Base-by-base conservation (phyloP, 2,329 filamentous ascomycete genomes). In the Keithomyces neogunnii region DNA sequence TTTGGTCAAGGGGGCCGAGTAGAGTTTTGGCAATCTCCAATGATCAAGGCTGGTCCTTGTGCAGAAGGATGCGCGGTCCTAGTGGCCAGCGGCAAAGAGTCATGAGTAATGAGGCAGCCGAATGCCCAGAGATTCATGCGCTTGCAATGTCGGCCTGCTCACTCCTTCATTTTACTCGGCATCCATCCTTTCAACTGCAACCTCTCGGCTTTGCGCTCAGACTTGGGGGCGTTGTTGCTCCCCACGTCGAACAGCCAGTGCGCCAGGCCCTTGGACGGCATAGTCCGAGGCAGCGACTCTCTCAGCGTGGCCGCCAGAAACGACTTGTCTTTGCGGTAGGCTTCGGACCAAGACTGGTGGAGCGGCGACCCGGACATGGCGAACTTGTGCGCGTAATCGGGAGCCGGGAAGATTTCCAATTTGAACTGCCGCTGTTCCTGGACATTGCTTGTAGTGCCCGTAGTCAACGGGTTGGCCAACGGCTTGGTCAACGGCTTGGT, bases 271-370 rank as follows among this genome's bases (percentile, higher is more conserved):
- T 63, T 62, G 7, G 62, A 59, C 13, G 64, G 63, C 51, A 73
- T 61, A 35, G 60, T 67, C 5, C 60, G 54, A 1, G 74, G 75
- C 29, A 77, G 60, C 2, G 67, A 66, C 32, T 63, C 63, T 49
- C 59, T 60, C 45, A 78, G 62, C 2, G 67, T 67, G 19, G 63
- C 61, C 7, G 66, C 65, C 29, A 68, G 59, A 50, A 72, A 66
- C 11, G 70, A 68, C 50, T 55, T 54, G 39, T 69, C 56, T 32
- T 62, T 58, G 31, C 63, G 55, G 56, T 61, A 62, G 11, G 60
- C 57, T 1, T 59, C 51, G 2, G 73, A 71, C 75, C 75, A 78
- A 3, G 66, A 59, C 5, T 69, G 66, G 53, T 71, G 62, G 8
- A 75, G 62, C 2, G 66, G 65, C 3, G 66, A 68, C 30, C 58